Percentiles rank a stretch among this genome's conserved stretches.
These are phyloP conservation scores for Hypoxylon sp. DNA, from an alignment of 2,329 filamentous ascomycete genomes.

Conservation along the genomic window DNA sequence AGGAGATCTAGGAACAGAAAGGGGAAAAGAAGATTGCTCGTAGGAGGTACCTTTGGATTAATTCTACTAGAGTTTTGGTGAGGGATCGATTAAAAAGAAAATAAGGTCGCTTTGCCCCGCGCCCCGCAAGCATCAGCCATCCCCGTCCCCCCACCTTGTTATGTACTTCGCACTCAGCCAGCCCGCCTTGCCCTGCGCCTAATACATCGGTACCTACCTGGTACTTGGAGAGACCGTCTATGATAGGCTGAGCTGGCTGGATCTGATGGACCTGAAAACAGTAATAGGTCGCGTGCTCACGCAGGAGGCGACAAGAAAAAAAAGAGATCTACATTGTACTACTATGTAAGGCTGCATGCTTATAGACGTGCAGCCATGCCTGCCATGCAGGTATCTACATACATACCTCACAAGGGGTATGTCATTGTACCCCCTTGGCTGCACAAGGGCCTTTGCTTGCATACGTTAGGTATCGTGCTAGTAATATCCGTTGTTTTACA, in stretches of 20 bases:
- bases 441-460: too few species aligned
- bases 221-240: too few species aligned
- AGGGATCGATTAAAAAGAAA: neutral
- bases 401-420: too few species aligned
- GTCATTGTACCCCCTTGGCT: too few species aligned
- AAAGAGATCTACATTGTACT: constrained; percentile 19
- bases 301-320: constrained; percentile 25
- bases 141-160: too few species aligned
- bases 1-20: neutral
- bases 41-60: neutral
- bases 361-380: neutral
- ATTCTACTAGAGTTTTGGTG: neutral
- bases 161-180: too few species aligned
- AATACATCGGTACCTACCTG: too few species aligned
- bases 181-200: too few species aligned
- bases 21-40: too few species aligned
- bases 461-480: too few species aligned
- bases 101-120: neutral
- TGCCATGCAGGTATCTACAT: neutral
- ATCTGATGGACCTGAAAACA: neutral
- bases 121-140: too few species aligned
- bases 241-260: neutral
- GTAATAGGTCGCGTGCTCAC: constrained; percentile 17
- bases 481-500: too few species aligned
- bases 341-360: constrained; percentile 18